Conservation (phyloP, 139 green algal species). For the Eudorina sp. region DNA sequence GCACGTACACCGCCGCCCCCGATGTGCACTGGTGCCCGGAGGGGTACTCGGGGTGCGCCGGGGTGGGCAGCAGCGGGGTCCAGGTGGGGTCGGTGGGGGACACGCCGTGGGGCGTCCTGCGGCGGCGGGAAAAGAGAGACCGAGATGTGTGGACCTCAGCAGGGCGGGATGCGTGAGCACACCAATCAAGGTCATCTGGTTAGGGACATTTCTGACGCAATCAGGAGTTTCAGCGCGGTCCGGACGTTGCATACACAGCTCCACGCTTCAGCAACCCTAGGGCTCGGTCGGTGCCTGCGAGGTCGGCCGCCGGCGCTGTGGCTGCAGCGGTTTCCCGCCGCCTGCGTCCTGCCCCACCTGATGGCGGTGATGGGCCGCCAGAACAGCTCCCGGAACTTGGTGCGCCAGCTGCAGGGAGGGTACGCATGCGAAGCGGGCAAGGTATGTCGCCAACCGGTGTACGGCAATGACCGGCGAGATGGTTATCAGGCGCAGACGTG, state of each 20-base stretch:
- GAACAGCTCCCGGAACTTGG: conserved; percentile 52
- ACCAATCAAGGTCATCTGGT: too few species aligned
- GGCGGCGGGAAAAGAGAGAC: neutral
- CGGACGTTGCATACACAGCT: too few species aligned
- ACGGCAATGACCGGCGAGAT: too few species aligned
- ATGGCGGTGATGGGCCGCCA: conserved; percentile 63
- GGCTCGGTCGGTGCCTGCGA: too few species aligned
- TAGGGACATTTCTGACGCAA: too few species aligned
- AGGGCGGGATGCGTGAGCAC: too few species aligned
- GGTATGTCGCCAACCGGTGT: too few species aligned
- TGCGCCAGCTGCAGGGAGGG: neutral
- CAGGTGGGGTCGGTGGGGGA: conserved; percentile 30
- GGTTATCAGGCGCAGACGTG: too few species aligned
- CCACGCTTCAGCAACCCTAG: too few species aligned
- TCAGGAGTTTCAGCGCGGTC: too few species aligned
- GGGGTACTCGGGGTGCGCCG: conserved; percentile 60
- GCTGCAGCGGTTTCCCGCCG: too few species aligned
- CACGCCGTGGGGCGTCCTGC: conserved; percentile 26
- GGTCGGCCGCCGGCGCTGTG: too few species aligned
- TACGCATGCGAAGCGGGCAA: neutral
- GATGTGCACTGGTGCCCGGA: conserved; percentile 47
- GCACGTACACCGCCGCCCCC: neutral
- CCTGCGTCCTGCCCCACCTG: neutral
- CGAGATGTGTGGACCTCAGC: neutral
- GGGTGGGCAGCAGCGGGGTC: conserved; percentile 50